These are phyloP conservation scores for Salisapilia sapeloensis DNA, from an alignment of 352 stramenopile species.

Conservation along the genomic window DNA sequence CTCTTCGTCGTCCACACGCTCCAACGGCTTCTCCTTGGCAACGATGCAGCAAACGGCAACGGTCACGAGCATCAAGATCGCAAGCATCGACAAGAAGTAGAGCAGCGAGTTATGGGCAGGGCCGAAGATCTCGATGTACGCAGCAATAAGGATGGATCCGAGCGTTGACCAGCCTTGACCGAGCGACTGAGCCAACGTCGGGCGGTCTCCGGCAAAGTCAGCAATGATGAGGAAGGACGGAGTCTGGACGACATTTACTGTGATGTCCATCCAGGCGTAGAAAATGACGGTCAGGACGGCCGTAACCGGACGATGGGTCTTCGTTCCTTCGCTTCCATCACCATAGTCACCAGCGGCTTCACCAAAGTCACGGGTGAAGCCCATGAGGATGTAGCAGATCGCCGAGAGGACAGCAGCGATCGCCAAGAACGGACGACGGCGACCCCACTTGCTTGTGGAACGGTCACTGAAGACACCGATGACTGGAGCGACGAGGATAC, in stretches of 20 bases:
- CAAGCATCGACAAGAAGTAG: conserved; percentile 63
- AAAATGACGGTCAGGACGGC: conserved; percentile 13
- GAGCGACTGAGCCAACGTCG: conserved; percentile 41
- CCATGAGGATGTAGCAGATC: conserved; percentile 12
- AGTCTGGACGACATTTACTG: conserved; percentile 51
- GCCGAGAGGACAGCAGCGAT: conserved; percentile 3
- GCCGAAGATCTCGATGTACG: conserved; percentile 58
- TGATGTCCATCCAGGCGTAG: conserved; percentile 14
- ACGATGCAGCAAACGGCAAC: conserved; percentile 34
- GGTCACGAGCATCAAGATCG: conserved; percentile 34
- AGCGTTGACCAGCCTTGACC: conserved; percentile 43
- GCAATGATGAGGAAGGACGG: conserved; percentile 51
- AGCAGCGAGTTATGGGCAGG: conserved; percentile 41
- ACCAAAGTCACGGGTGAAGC: conserved; percentile 7
- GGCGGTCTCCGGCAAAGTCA: conserved; percentile 53
- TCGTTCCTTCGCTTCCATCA: conserved; percentile 1
- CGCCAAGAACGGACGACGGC: conserved; percentile 9
- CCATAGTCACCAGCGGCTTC: conserved; percentile 6
- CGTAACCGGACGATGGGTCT: conserved; percentile 21
- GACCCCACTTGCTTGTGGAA: conserved; percentile 5
- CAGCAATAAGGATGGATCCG: conserved; percentile 44
- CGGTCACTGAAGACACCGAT: conserved; percentile 21
- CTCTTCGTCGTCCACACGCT: not conserved
- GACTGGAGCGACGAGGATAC: conserved; percentile 26
- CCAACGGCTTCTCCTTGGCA: conserved; percentile 20